phyloP scores from a whole-genome alignment of 1,284 basidiomycete genomes.

The Testicularia cyperi region DNA sequence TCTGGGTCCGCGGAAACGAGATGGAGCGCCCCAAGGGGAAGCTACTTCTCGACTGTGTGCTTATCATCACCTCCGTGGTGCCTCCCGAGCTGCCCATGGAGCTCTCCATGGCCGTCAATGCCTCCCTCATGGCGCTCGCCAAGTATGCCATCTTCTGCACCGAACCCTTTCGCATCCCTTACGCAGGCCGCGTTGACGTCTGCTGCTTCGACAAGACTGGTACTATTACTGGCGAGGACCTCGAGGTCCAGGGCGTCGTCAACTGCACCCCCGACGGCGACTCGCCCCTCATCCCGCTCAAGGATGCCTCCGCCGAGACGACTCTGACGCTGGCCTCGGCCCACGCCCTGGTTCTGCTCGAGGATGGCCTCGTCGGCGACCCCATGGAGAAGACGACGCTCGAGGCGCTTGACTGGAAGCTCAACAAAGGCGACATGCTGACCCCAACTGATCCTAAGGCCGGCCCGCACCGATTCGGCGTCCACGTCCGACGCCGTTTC shows the following conservation, averaged over 20 bases:
- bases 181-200: conserved; percentile 58
- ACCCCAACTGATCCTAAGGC: conserved; percentile 36
- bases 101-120: conserved; percentile 59
- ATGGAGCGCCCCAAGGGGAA: conserved; percentile 59
- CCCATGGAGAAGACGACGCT: conserved; percentile 99
- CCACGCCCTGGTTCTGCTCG: conserved; percentile 89
- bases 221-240: conserved; percentile 59
- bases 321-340: conserved; percentile 87
- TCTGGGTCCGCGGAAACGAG: conserved; percentile 54
- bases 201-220: conserved; percentile 61
- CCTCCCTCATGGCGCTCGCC: conserved; percentile 73
- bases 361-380: conserved; percentile 89
- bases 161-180: conserved; percentile 60
- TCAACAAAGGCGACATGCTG: conserved; percentile 69
- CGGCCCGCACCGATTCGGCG: conserved; percentile 26
- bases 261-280: conserved; percentile 33
- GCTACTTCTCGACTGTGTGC: conserved; percentile 56
- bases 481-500: conserved; percentile 56
- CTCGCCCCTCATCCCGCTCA: conserved; percentile 71
- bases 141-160: conserved; percentile 68
- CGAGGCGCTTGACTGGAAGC: conserved; percentile 85
- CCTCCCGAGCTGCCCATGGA: conserved; percentile 60
- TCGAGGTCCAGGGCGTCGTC: conserved; percentile 57
- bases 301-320: conserved; percentile 74
- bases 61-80: conserved; percentile 60